phyloP scores from a whole-genome alignment of 2,329 filamentous ascomycete genomes.

The Karstenula rhodostoma region DNA sequence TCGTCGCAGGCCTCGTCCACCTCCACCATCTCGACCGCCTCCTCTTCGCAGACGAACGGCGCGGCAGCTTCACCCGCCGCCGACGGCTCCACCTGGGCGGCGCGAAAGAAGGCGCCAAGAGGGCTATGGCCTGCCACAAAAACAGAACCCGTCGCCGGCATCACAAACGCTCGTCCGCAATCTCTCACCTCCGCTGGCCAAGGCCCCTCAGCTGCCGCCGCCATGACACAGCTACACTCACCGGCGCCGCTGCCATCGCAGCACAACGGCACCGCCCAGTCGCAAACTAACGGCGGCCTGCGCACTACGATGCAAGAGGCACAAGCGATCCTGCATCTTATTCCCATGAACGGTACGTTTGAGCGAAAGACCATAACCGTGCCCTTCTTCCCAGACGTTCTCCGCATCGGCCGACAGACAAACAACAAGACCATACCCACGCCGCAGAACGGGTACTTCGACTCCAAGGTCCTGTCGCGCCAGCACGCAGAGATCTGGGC shows the following conservation, averaged over 20 bases:
- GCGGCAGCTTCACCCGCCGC: conserved; percentile 50
- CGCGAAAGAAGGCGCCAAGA: conserved; percentile 60
- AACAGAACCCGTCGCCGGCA: conserved; percentile 69
- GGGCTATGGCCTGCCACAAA: conserved; percentile 72
- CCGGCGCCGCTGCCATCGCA: conserved; percentile 72
- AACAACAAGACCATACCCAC: conserved; percentile 96
- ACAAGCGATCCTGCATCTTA: conserved; percentile 81
- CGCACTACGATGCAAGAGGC: conserved; percentile 62
- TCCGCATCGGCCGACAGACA: conserved; percentile 94
- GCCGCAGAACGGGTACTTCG: conserved; percentile 91
- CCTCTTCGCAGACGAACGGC: conserved; percentile 69
- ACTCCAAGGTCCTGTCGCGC: conserved; percentile 95
- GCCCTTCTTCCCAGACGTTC: conserved; percentile 90
- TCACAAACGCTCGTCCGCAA: conserved; percentile 69
- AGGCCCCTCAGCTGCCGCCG: conserved; percentile 66
- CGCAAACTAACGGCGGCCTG: conserved; percentile 65
- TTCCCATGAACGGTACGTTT: conserved; percentile 95
- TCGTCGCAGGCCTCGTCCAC: conserved; percentile 68
- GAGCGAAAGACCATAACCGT: conserved; percentile 96
- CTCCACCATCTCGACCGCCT: conserved; percentile 70
- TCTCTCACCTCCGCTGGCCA: conserved; percentile 66
- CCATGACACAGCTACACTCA: conserved; percentile 70
- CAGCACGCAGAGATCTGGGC: conserved; percentile 98
- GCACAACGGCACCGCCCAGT: conserved; percentile 68
- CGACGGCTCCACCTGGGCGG: conserved; percentile 50